Conservation (phyloP, 495 filamentous ascomycete genomes). For the Usnea hakonensis region DNA sequence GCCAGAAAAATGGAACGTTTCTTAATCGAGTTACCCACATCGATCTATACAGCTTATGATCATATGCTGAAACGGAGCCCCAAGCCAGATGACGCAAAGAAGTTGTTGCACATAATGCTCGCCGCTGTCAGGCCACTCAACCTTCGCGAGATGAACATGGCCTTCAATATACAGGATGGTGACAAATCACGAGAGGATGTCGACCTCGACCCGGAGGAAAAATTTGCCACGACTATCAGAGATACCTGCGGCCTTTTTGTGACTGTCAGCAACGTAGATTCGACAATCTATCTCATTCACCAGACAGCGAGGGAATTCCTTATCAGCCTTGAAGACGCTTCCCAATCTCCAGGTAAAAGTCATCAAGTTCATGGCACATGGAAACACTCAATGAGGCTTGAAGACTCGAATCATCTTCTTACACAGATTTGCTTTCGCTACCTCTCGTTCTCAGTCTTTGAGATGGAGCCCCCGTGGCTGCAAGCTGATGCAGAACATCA, state of each 20-base stretch:
- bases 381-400: neutral
- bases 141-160: slow-evolving; percentile 34
- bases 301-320: slow-evolving; percentile 33
- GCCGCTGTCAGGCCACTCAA: slow-evolving; percentile 32
- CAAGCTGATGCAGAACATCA: too few relatives aligned
- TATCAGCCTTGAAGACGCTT: too few relatives aligned
- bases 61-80: slow-evolving; percentile 27
- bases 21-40: slow-evolving; percentile 26
- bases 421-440: neutral
- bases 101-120: slow-evolving; percentile 34
- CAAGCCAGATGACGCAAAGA: slow-evolving; percentile 18
- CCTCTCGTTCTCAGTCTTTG: too few relatives aligned
- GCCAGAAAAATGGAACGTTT: slow-evolving; percentile 22
- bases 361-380: neutral
- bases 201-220: slow-evolving; percentile 15
- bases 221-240: slow-evolving; percentile 25
- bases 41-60: slow-evolving; percentile 31
- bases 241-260: slow-evolving; percentile 38
- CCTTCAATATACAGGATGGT: slow-evolving; percentile 27
- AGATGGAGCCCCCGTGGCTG: too few relatives aligned
- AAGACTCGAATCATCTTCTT: slow-evolving; percentile 1
- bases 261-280: slow-evolving; percentile 30
- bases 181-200: slow-evolving; percentile 26
- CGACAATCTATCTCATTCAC: slow-evolving; percentile 32
- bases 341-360: neutral